phyloP scores from a whole-genome alignment of 176 grass and related monocot genomes.

The Hordeum marinum region DNA sequence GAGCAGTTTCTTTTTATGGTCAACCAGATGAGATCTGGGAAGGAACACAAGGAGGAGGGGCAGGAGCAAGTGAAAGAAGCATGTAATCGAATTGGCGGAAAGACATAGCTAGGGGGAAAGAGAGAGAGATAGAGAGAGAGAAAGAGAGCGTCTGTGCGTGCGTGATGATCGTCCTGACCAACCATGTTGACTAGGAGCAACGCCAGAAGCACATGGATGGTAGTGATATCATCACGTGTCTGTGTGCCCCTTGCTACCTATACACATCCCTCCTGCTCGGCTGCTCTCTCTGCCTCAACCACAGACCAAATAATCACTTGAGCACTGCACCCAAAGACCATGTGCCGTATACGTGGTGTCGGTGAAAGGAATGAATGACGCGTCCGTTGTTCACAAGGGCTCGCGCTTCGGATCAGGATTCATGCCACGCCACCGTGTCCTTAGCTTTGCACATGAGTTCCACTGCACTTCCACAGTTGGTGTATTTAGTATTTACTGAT shows the following conservation, averaged over 20 bases:
- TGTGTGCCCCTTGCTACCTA: background rate
- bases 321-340: background rate
- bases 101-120: background rate
- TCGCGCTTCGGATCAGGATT: background rate
- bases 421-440: background rate
- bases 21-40: background rate
- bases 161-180: conserved; percentile 8
- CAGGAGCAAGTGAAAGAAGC: conserved; percentile 1
- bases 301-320: background rate
- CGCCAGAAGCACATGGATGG: conserved; percentile 1
- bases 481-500: too few species aligned
- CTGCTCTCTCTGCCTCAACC: background rate
- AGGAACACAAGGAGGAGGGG: background rate
- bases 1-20: background rate
- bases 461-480: too few species aligned
- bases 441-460: too few species aligned
- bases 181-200: conserved; percentile 32
- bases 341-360: conserved; percentile 28
- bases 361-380: background rate
- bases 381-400: background rate
- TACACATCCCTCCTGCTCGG: background rate
- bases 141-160: background rate
- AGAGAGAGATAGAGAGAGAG: background rate
- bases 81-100: background rate
- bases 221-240: background rate